Percentiles rank a stretch among this genome's conserved stretches.
Conservation (phyloP, 345 rosid genomes). For the sweet orange (Citrus sinensis) region DNA sequence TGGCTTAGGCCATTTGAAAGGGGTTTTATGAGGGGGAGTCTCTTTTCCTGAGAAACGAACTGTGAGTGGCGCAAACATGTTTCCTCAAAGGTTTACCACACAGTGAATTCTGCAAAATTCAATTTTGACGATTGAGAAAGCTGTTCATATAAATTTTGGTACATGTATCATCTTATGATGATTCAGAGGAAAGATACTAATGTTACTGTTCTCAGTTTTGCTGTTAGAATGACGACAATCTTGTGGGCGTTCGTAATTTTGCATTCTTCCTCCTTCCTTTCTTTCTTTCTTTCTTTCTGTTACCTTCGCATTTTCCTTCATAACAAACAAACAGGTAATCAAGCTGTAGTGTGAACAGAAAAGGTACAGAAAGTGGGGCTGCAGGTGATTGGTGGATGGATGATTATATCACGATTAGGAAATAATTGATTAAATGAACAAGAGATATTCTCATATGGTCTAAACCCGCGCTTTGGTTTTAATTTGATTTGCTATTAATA, state of each 20-base stretch:
- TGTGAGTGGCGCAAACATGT: neutral
- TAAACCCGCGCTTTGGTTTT: too few relatives aligned
- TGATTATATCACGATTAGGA: too few relatives aligned
- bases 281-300: neutral
- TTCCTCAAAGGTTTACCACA: neutral
- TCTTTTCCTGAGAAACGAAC: neutral
- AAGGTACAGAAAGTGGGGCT: fast-evolving
- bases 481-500: too few relatives aligned
- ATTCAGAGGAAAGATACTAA: neutral
- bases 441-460: too few relatives aligned
- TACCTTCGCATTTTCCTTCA: neutral
- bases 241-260: neutral
- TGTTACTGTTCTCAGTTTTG: neutral
- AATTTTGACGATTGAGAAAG: conserved; percentile 21
- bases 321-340: neutral
- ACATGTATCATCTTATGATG: neutral
- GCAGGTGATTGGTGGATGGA: too few relatives aligned
- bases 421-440: too few relatives aligned
- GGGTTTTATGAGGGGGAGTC: neutral
- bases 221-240: too few relatives aligned
- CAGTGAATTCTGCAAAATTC: neutral
- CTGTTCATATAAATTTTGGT: conserved; percentile 12
- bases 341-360: neutral
- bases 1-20: neutral
- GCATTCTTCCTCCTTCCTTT: neutral